Percentiles rank a stretch among this genome's conserved stretches.
phyloP scores from a whole-genome alignment of 139 green algal species.

The Tetraselmis chui region DNA sequence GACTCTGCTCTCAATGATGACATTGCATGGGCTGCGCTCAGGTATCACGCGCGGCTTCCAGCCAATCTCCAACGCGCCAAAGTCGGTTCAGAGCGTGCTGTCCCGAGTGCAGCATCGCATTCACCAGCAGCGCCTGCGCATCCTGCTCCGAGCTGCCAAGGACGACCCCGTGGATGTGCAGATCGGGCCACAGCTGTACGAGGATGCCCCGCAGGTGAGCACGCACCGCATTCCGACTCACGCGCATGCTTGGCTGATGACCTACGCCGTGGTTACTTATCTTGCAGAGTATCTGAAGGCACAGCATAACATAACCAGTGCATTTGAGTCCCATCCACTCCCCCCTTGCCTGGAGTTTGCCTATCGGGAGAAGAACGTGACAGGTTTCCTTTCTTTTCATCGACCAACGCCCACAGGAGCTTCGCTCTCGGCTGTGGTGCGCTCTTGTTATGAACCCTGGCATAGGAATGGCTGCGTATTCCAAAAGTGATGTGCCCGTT shows the following conservation, averaged over 20 bases:
- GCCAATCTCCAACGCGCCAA: conserved; percentile 8
- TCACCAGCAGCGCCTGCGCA: conserved; percentile 35
- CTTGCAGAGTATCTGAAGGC: too few species aligned
- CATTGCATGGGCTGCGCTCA: too few species aligned
- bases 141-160: conserved; percentile 15
- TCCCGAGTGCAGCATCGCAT: conserved; percentile 33
- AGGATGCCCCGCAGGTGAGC: conserved; percentile 55
- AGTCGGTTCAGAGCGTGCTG: conserved; percentile 31
- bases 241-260: too few species aligned
- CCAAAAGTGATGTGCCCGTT: background rate
- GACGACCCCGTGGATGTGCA: conserved; percentile 52
- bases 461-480: background rate
- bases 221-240: too few species aligned
- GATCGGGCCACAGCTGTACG: conserved; percentile 51
- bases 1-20: too few species aligned
- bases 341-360: too few species aligned
- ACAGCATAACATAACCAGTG: too few species aligned
- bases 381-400: too few species aligned
- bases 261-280: too few species aligned
- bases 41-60: background rate
- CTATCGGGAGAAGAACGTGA: too few species aligned
- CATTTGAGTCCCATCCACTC: too few species aligned
- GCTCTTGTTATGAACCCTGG: conserved; percentile 45
- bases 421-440: conserved; percentile 73
- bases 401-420: conserved; percentile 38